Evolutionary conservation across 495 filamentous ascomycete species (phyloP), one percentile per base, ranked within the genome.

Genomic region (Pyronema domesticum): DNA sequence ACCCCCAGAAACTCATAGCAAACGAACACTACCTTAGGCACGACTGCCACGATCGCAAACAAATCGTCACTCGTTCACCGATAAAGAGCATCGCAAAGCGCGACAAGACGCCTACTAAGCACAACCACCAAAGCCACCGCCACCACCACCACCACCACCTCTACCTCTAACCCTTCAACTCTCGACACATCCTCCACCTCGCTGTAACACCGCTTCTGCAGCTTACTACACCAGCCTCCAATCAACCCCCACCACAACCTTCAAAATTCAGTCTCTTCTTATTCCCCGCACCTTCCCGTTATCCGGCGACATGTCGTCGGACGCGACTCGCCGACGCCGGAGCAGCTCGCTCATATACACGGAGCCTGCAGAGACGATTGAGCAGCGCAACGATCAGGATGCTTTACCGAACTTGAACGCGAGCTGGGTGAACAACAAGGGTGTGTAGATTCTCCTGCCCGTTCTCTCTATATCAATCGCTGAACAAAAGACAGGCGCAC

Each of bases 361-460:
- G 63, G 89, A 96, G 68, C 89, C 89, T 37, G 76, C 79, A 51
- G 89, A 96, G 71, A 89, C 86, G 55, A 77, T 94, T 69, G 89
- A 96, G 73, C 89, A 94, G 65, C 80, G 87, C 67, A 95, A 85
- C 60, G 91, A 98, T 68, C 91, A 98, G 76, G 81, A 86, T 30
- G 86, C 86, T 10, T 70, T 95, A 57, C 91, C 91, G 34, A 98
- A 98, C 63, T 68, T 95, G 67, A 98, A 98, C 73, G 86, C 91
- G 59, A 82, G 94, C 70, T 98, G 91, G 91, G 91, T 95, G 58
- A 95, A 98, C 71, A 85, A 86, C 58, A 98, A 98, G 75, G 91
- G 91, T 96, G 72, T 65, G 79, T 69, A 7, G 61, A 30, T 30
- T 30, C 23, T 30, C 23, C 23, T 30, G 23, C 23, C 23, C 23